Evolutionary conservation across 2,329 filamentous ascomycete species (phyloP), one percentile per base, ranked within the genome.

Genomic region (Zymoseptoria pseudotritici): DNA sequence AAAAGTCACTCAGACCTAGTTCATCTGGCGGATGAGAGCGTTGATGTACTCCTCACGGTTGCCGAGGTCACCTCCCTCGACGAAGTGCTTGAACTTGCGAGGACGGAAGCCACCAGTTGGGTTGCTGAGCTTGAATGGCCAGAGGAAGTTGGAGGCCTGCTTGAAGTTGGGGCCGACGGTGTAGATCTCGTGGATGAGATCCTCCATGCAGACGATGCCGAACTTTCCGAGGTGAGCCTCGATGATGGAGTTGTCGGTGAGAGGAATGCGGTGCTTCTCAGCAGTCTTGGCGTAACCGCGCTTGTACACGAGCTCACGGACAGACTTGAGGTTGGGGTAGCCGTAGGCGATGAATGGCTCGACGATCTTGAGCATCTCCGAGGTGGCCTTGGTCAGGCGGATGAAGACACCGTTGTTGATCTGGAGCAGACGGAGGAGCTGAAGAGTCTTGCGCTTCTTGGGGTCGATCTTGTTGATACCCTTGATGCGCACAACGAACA

Each of bases 391-490:
- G 83, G 92, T 97, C 76, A 97, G 84, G 76, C 87, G 88, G 81
- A 99, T 84, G 83, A 99, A 99, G 80, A 97, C 91, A 80, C 93
- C 94, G 80, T 96, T 97, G 90, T 99, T 99, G 89, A 99, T 99
- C 85, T 99, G 94, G 75, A 99, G 88, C 70, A 99, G 91, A 85
- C 94, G 93, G 78, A 99, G 92, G 65, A 99, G 90, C 83, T 99
- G 94, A 73, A 99, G 87, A 76, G 96, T 97, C 88, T 99, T 99
- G 86, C 94, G 92, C 81, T 95, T 95, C 90, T 99, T 97, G 73
- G 94, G 94, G 78, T 95, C 87, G 75, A 99, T 97, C 90, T 99
- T 99, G 90, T 97, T 97, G 91, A 99, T 97, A 96, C 93, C 94
- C 91, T 99, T 99, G 86, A 99, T 99, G 79, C 94, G 93, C 80